Evolutionary conservation across 129 eudicot species (phyloP).

Genomic region (Sambucus nigra): DNA sequence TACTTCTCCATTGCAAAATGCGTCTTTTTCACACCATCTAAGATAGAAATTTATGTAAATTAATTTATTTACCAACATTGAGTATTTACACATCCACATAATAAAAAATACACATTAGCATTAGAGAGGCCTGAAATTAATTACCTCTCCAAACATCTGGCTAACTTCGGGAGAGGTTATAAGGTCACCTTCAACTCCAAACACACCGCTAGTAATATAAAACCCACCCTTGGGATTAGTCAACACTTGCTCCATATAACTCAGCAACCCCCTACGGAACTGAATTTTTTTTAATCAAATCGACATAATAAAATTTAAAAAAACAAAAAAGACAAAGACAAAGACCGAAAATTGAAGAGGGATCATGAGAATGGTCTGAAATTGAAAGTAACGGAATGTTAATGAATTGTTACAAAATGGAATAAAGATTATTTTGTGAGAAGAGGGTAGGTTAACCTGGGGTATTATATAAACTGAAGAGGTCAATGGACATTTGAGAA

Average conservation of each 20-base stretch:
- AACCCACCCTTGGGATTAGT: constrained; percentile 91
- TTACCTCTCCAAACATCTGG: constrained; percentile 99
- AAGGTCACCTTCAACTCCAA: constrained; percentile 91
- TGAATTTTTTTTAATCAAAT: constrained; percentile 17
- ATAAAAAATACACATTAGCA: neutral
- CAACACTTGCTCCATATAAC: constrained; percentile 96
- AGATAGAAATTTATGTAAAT: no score
- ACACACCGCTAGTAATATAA: constrained; percentile 86
- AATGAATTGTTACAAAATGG: neutral
- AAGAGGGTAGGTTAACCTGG: constrained; percentile 35
- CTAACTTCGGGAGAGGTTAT: constrained; percentile 99
- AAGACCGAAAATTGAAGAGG: constrained; percentile 64
- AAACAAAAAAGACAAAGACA: constrained; percentile 7
- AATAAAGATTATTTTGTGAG: constrained; percentile 1
- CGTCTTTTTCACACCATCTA: no score
- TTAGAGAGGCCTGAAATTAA: neutral
- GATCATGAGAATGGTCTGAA: constrained; percentile 80
- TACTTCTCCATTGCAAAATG: no score
- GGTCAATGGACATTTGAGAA: constrained; percentile 58
- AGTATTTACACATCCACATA: no score
- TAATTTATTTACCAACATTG: no score
- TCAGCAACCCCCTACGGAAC: constrained; percentile 99
- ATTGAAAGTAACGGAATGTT: neutral
- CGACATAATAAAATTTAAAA: no score
- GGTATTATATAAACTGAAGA: constrained; percentile 55